Evolutionary conservation across 148 eudicot species (phyloP).

Genomic region (Cornus kousa): DNA sequence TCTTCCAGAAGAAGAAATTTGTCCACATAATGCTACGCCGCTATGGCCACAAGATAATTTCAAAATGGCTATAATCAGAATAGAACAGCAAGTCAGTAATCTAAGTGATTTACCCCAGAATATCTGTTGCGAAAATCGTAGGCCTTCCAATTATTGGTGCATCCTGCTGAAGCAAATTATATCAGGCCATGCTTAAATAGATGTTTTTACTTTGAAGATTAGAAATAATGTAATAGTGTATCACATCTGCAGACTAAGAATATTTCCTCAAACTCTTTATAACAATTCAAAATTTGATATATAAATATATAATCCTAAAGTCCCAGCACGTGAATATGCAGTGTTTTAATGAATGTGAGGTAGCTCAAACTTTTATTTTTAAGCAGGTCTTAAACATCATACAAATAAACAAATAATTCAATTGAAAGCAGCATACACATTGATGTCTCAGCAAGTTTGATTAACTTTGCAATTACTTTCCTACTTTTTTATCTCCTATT

Average conservation of each 20-base stretch:
- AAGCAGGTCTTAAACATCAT: background rate
- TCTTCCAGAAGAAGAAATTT: background rate
- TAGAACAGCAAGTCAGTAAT: background rate
- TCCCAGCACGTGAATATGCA: background rate
- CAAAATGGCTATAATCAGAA: background rate
- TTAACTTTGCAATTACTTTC: background rate
- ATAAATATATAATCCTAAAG: background rate
- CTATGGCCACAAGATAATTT: background rate
- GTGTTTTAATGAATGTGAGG: background rate
- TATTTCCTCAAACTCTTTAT: background rate
- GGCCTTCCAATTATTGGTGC: slow-evolving; percentile 79
- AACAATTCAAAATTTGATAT: background rate
- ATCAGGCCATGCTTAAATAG: slow-evolving; percentile 5
- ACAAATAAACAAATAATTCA: background rate
- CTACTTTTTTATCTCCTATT: background rate
- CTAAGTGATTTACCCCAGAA: slow-evolving; percentile 35
- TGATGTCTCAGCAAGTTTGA: background rate
- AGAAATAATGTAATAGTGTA: background rate
- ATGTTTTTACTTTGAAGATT: background rate
- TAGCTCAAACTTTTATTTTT: background rate
- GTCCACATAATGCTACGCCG: too few relatives aligned
- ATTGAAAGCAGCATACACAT: background rate
- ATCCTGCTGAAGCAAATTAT: slow-evolving; percentile 46
- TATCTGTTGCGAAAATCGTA: slow-evolving; percentile 43
- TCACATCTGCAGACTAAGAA: background rate